phyloP scores from a whole-genome alignment of 345 rosid genomes.

The Lumnitzera littorea region DNA sequence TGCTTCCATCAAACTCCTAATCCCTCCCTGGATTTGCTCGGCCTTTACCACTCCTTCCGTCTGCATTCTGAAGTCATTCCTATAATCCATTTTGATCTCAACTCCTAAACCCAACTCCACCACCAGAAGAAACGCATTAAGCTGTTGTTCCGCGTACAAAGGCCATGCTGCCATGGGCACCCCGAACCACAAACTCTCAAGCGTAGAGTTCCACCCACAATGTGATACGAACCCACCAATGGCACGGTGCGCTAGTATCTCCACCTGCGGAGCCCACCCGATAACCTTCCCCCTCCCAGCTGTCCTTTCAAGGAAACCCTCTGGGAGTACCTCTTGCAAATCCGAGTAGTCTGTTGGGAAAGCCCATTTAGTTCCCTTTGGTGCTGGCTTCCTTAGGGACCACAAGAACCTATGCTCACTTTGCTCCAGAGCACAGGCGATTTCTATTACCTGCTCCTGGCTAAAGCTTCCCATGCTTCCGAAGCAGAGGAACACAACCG shows the following conservation, averaged over 20 bases:
- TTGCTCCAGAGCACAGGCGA: conserved; percentile 42
- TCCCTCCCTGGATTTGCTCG: conserved; percentile 25
- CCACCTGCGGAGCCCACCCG: conserved; percentile 53
- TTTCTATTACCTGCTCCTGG: conserved; percentile 28
- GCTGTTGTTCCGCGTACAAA: conserved; percentile 34
- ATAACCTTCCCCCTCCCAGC: conserved; percentile 30
- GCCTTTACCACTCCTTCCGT: conserved; percentile 2
- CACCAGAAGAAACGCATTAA: conserved; percentile 40
- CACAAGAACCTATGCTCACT: conserved; percentile 43
- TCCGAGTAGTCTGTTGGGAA: conserved; percentile 11
- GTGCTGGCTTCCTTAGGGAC: conserved; percentile 31
- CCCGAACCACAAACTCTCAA: conserved; percentile 57
- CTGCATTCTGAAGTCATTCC: neutral
- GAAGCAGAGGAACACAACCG: conserved; percentile 59
- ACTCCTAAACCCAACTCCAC: conserved; percentile 32
- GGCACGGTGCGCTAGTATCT: conserved; percentile 15
- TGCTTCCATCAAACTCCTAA: conserved; percentile 28
- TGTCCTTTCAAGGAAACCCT: conserved; percentile 45
- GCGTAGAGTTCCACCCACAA: conserved; percentile 56
- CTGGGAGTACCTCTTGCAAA: conserved; percentile 26
- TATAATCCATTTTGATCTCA: neutral
- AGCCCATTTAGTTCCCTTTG: neutral
- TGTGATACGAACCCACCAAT: conserved; percentile 60
- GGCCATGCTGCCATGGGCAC: conserved; percentile 54
- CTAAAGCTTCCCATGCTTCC: conserved; percentile 53